Base-by-base conservation (phyloP, 305 asterid genomes). In the Fraxinus angustifolia region DNA sequence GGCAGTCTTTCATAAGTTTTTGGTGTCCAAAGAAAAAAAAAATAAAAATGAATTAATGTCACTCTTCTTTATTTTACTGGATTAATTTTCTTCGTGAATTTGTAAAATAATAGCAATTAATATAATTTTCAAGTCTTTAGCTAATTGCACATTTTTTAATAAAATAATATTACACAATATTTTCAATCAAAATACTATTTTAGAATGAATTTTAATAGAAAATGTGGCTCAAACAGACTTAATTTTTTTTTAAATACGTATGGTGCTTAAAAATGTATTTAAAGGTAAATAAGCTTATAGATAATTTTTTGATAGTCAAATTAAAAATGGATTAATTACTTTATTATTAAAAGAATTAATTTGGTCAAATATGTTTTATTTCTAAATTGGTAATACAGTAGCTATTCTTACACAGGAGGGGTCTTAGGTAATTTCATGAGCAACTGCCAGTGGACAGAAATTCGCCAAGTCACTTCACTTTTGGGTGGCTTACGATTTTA, bases 401-500 rank as follows among this genome's bases (percentile, higher is more conserved):
- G 8, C 16, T 50, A 45, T 12, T 56, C 68, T 17, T 19, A 33
- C 17, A 4, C 4, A 3, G 8, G 11, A 36, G 48, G 86, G 87
- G 86, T 68, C n/a, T n/a, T 42, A 34, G 8, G 90, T 86, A 79
- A 80, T 76, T 87, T 79, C 72, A 50, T 3, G 6, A 2, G 1
- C 48, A 68, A 67, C 77, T 82, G 80, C 84, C 58, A 74, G 38
- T 82, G 91, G 90, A 78, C 72, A 75, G 78, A 76, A 89, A 68
- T 75, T 75, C 70, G 82, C 88, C 92, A 82, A 4, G 87, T 87
- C 86, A 30, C 81, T 82, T 65, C 11, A 14, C 23, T 74, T 35
- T 30, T 87, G 82, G 62, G 77, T 79, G 91, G 90, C 85, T 83
- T 73, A 67, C 73, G 68, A 82, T 78, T 76, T 80, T 84, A 87